Evolutionary conservation across 768 basidiomycete genomes (phyloP), one percentile per base, ranked within the genome.

Genomic region (Aureoboletus auriporus): DNA sequence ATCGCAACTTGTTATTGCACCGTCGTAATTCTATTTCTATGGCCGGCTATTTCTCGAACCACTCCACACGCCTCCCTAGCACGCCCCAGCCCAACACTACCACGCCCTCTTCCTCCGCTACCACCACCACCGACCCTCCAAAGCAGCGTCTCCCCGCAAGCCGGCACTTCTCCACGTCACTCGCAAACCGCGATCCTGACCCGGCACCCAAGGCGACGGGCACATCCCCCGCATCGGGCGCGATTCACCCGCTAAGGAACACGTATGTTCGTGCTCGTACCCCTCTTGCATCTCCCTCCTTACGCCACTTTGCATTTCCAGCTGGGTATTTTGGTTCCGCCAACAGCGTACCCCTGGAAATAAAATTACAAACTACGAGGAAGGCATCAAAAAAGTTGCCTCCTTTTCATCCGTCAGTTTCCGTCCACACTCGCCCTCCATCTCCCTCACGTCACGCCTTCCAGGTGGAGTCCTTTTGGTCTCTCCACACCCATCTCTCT

Each of bases 381-480:
- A 95, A 62, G 92, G 93, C 27, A 95, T 97, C 61, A 92, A 92
- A 71, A 87, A 86, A 68, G 84, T 97, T 40, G 83, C 92, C 6
- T 83, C 89, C 5, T 95, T 94, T 63, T 84, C 87, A 56, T 94
- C 91, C 6, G 89, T 91, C 52, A 44, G 83, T 74, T 0, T 10
- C 44, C 20, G 20, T 23, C 44, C 33, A 46, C 14, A 30, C 12
- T 44, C 39, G 10, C 42, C 13, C 12, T 39, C 10, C 48, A 27
- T 16, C 49, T 11, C 38, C 51, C 50, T 57, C 37, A 58, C 49
- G 35, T 28, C 33, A 35, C 39, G 20, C n/a, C 33, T 34, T 13
- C 20, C 61, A 93, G 86, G 89, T 92, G 44, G 95, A 97, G 71
- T 94, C 92, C 33, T 96, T 93, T 68, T 95, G 94, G 86, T 86